phyloP scores from a whole-genome alignment of 768 basidiomycete genomes.

The Hericium coralloides region DNA sequence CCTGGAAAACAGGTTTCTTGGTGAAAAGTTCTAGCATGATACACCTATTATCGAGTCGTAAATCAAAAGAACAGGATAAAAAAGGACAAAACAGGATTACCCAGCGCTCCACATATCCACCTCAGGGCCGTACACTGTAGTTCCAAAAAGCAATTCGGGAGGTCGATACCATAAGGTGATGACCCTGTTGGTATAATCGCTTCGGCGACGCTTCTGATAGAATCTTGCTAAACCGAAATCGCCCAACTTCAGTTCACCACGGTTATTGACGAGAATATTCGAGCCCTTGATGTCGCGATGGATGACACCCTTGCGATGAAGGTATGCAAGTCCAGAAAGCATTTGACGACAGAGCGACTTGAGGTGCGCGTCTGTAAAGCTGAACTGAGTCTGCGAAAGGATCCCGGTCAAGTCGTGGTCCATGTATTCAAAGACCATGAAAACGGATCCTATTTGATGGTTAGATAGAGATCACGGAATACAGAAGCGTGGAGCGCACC shows the following conservation, averaged over 20 bases:
- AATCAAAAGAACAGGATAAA: background rate
- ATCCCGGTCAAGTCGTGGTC: constrained; percentile 97
- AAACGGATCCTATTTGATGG: constrained; percentile 65
- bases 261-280: constrained; percentile 89
- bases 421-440: constrained; percentile 99
- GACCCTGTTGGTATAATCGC: constrained; percentile 98
- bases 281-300: constrained; percentile 99
- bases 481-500: constrained; percentile 38
- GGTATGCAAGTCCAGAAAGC: constrained; percentile 88
- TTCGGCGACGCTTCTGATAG: constrained; percentile 82
- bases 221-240: constrained; percentile 97
- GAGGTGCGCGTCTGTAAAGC: constrained; percentile 77
- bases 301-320: constrained; percentile 93
- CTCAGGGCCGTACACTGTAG: constrained; percentile 92
- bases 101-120: constrained; percentile 99
- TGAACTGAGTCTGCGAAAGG: constrained; percentile 83
- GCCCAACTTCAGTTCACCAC: constrained; percentile 89
- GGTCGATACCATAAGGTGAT: constrained; percentile 99
- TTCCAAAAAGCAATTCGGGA: constrained; percentile 90
- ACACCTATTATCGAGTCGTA: constrained; percentile 46
- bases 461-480: constrained; percentile 5
- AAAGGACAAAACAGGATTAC: constrained; percentile 33
- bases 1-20: constrained; percentile 95
- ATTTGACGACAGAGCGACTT: constrained; percentile 96
- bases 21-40: constrained; percentile 98